phyloP scores from a whole-genome alignment of 2,329 filamentous ascomycete genomes.

The Diaporthe ilicicola region DNA sequence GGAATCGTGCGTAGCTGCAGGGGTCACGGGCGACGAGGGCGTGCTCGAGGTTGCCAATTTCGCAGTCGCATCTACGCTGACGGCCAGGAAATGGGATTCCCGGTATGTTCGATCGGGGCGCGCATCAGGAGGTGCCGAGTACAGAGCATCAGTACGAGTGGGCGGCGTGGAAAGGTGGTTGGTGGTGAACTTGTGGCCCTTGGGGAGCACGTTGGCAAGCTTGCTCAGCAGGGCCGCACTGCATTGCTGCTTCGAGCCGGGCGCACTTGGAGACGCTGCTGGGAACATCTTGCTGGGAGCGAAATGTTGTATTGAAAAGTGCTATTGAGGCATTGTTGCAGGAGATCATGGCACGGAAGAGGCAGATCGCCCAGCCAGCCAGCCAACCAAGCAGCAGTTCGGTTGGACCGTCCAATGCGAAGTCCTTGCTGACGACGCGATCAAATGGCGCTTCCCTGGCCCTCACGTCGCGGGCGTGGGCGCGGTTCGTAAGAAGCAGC shows the following conservation, averaged over 20 bases:
- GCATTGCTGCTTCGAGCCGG: conserved; percentile 36
- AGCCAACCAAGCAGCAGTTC: neutral
- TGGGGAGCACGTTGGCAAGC: conserved; percentile 62
- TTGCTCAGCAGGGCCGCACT: conserved; percentile 45
- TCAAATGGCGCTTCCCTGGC: conserved; percentile 16
- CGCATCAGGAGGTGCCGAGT: conserved; percentile 76
- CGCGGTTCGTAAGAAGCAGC: conserved; percentile 6
- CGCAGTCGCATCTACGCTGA: conserved; percentile 53
- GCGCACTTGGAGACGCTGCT: conserved; percentile 30
- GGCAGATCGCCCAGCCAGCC: neutral
- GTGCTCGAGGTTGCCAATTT: conserved; percentile 23
- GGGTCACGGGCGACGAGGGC: conserved; percentile 32
- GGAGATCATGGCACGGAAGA: neutral
- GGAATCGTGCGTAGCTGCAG: conserved; percentile 39
- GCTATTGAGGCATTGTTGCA: neutral
- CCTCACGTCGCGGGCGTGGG: conserved; percentile 18
- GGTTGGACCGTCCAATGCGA: conserved; percentile 18
- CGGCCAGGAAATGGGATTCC: conserved; percentile 79
- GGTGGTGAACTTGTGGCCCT: conserved; percentile 68
- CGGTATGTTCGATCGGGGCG: conserved; percentile 81
- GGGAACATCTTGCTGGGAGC: conserved; percentile 24
- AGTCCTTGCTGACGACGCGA: conserved; percentile 23
- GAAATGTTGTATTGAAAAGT: conserved; percentile 32
- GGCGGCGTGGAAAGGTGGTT: conserved; percentile 91
- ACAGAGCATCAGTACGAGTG: conserved; percentile 77